Evolutionary conservation across 2,329 filamentous ascomycete genomes (phyloP).

Genomic region (Aphanocladium album): DNA sequence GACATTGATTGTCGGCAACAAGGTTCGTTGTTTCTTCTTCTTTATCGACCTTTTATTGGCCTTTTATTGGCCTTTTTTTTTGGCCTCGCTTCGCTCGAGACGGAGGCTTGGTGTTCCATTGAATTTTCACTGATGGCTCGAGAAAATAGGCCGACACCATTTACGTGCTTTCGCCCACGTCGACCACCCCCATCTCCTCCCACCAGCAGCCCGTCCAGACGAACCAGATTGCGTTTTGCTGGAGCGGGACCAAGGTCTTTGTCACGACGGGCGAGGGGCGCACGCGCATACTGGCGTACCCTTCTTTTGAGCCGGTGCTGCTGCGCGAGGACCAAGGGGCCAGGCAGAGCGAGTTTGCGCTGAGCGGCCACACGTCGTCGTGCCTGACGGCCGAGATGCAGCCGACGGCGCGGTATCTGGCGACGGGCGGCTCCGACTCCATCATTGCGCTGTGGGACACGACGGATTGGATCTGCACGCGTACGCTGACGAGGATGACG

Average conservation of each 20-base stretch:
- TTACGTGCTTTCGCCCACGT: constrained; percentile 56
- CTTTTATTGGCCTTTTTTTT: not conserved
- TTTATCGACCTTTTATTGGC: not conserved
- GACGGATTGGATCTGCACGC: constrained; percentile 68
- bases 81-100: not conserved
- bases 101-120: not conserved
- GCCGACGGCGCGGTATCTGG: constrained; percentile 65
- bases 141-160: constrained; percentile 53
- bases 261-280: constrained; percentile 66
- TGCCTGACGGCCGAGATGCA: constrained; percentile 66
- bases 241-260: constrained; percentile 66
- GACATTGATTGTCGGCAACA: constrained; percentile 66
- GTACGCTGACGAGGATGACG: constrained; percentile 63
- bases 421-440: constrained; percentile 70
- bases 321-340: constrained; percentile 38
- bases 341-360: constrained; percentile 46
- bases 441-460: constrained; percentile 76
- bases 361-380: constrained; percentile 69
- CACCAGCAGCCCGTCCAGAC: constrained; percentile 60
- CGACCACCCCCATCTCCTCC: constrained; percentile 49
- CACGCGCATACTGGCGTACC: constrained; percentile 65
- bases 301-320: constrained; percentile 53
- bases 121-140: not conserved
- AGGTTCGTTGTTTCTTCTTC: constrained; percentile 41
- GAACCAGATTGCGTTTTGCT: constrained; percentile 71